Conservation (phyloP, 495 filamentous ascomycete genomes). For the Parmelia sp. region DNA sequence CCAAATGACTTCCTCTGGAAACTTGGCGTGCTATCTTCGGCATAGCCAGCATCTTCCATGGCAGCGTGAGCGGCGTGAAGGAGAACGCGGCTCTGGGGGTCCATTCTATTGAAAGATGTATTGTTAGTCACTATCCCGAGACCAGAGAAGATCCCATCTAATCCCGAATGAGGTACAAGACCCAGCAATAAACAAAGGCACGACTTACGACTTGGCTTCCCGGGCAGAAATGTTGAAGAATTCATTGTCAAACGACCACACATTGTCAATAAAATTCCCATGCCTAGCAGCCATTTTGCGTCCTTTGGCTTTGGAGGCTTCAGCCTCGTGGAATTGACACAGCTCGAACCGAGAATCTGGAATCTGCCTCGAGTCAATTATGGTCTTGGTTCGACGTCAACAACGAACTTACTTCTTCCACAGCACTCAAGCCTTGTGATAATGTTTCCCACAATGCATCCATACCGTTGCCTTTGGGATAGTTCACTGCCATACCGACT, state of each 20-base stretch:
- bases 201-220: conserved; percentile 48
- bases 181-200: no score
- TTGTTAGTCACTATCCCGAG: no score
- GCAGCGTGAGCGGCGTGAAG: conserved; percentile 72
- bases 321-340: conserved; percentile 22
- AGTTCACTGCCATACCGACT: conserved; percentile 14
- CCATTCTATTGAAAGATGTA: conserved; percentile 36
- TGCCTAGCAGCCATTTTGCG: conserved; percentile 29
- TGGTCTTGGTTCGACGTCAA: not conserved
- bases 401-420: conserved; percentile 7
- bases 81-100: conserved; percentile 69
- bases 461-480: not conserved
- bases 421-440: not conserved
- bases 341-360: conserved; percentile 26
- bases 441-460: conserved; percentile 12
- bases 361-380: conserved; percentile 5
- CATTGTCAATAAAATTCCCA: conserved; percentile 77
- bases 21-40: conserved; percentile 72
- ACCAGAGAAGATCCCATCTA: no score
- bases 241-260: conserved; percentile 15
- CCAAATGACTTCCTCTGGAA: conserved; percentile 73
- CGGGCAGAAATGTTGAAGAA: conserved; percentile 21
- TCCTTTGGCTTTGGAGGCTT: not conserved
- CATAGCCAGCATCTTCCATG: conserved; percentile 68
- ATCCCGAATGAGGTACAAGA: no score